Conservation (phyloP, 768 basidiomycete genomes). For the Psilocybe sp. region DNA sequence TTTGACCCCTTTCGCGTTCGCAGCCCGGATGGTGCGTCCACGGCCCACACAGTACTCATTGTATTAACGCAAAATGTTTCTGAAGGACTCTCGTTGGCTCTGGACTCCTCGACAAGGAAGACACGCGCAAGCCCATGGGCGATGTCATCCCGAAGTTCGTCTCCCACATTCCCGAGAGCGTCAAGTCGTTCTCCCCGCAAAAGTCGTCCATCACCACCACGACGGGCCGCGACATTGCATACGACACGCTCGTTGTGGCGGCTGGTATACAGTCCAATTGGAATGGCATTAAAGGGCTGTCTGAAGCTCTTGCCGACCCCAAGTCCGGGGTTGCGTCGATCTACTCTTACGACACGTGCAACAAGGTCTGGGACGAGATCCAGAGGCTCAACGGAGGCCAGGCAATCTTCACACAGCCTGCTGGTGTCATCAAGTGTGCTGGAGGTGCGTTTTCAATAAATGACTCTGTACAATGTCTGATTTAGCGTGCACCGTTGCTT, state of each 20-base stretch:
- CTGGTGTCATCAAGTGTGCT: slow-evolving; percentile 91
- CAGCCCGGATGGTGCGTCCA: slow-evolving; percentile 85
- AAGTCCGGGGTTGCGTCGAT: slow-evolving; percentile 85
- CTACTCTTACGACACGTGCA: slow-evolving; percentile 86
- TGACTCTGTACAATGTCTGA: slow-evolving; percentile 3
- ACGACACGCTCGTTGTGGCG: slow-evolving; percentile 87
- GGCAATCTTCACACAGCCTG: slow-evolving; percentile 94
- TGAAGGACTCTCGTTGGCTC: slow-evolving; percentile 87
- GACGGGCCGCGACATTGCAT: slow-evolving; percentile 66
- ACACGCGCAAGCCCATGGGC: slow-evolving; percentile 62
- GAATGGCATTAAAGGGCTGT: slow-evolving; percentile 68
- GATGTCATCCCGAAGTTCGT: slow-evolving; percentile 77
- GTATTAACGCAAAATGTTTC: background rate
- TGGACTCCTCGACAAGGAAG: slow-evolving; percentile 72
- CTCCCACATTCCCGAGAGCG: slow-evolving; percentile 66
- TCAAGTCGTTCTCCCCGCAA: slow-evolving; percentile 71
- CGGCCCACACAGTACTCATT: background rate
- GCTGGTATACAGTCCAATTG: slow-evolving; percentile 88
- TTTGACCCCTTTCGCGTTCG: background rate
- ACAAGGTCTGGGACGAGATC: slow-evolving; percentile 86
- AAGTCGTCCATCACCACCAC: slow-evolving; percentile 71
- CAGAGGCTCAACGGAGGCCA: slow-evolving; percentile 72
- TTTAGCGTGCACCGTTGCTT: too few relatives aligned
- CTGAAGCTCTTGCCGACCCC: slow-evolving; percentile 73
- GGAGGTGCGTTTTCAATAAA: slow-evolving; percentile 50